phyloP scores from a whole-genome alignment of 495 filamentous ascomycete genomes.

The Talaromyces wortmannii region DNA sequence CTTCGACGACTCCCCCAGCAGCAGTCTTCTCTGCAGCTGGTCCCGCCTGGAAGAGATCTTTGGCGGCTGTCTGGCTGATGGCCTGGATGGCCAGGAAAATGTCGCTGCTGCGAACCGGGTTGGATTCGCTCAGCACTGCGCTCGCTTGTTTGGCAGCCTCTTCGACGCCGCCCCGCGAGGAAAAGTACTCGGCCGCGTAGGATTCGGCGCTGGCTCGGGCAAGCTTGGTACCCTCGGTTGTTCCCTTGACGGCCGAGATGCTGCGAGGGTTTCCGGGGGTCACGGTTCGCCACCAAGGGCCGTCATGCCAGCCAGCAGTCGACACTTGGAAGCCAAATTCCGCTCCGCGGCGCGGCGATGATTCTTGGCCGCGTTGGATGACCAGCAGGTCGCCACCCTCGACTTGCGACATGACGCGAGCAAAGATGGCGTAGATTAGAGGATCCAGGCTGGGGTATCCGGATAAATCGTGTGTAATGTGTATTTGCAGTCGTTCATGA shows the following conservation, averaged over 20 bases:
- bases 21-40: constrained; percentile 46
- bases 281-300: constrained; percentile 88
- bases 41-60: constrained; percentile 61
- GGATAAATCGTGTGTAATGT: constrained; percentile 91
- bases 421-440: constrained; percentile 87
- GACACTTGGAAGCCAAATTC: constrained; percentile 48
- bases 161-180: constrained; percentile 68
- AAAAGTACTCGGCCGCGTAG: constrained; percentile 78
- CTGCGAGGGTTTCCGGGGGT: constrained; percentile 56
- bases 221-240: constrained; percentile 83
- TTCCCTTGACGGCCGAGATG: constrained; percentile 71
- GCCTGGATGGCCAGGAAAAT: constrained; percentile 95
- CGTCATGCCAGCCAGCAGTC: constrained; percentile 71
- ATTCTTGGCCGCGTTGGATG: constrained; percentile 86
- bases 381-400: constrained; percentile 97
- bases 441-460: constrained; percentile 94
- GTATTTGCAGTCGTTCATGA: constrained; percentile 95
- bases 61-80: constrained; percentile 53
- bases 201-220: constrained; percentile 80
- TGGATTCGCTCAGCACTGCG: constrained; percentile 67
- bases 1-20: constrained; percentile 44
- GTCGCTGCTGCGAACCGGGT: constrained; percentile 85
- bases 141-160: constrained; percentile 70
- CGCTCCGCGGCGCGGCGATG: constrained; percentile 57
- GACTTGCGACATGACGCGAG: constrained; percentile 95